Conservation (phyloP, 768 basidiomycete genomes). For the Termitomyces sp. region DNA sequence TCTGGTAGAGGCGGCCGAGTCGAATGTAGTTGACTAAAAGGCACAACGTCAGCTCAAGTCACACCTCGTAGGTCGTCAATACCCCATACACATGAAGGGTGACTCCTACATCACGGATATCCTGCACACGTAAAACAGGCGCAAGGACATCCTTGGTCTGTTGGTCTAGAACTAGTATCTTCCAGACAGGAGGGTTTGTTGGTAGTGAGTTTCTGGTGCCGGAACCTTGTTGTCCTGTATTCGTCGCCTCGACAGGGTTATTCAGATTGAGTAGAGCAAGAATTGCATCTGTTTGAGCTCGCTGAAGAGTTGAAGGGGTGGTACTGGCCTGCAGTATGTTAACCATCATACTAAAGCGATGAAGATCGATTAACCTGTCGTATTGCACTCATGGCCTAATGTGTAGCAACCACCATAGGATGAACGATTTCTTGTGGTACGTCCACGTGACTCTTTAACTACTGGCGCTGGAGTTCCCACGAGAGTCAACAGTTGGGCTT, state of each 20-base stretch:
- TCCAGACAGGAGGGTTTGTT: slow-evolving; percentile 85
- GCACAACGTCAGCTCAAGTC: not conserved
- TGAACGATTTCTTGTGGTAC: slow-evolving; percentile 4
- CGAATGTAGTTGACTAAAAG: slow-evolving; percentile 80
- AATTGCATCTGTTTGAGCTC: slow-evolving; percentile 82
- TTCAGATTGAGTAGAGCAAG: slow-evolving; percentile 86
- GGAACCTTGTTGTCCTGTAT: slow-evolving; percentile 30
- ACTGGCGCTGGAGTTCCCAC: too few relatives aligned
- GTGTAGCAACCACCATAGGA: not conserved
- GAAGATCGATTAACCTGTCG: slow-evolving; percentile 24
- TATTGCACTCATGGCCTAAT: slow-evolving; percentile 23
- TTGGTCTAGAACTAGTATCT: slow-evolving; percentile 92
- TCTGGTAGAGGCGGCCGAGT: slow-evolving; percentile 85
- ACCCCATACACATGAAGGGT: slow-evolving; percentile 92
- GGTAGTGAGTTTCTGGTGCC: slow-evolving; percentile 45
- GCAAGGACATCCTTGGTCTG: slow-evolving; percentile 95
- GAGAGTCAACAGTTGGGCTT: too few relatives aligned
- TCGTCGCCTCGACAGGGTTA: slow-evolving; percentile 40
- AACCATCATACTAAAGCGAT: slow-evolving; percentile 4
- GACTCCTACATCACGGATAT: slow-evolving; percentile 93
- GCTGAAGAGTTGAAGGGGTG: slow-evolving; percentile 65
- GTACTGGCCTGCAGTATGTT: slow-evolving; percentile 16
- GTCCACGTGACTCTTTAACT: slow-evolving; percentile 8
- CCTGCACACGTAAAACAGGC: slow-evolving; percentile 92
- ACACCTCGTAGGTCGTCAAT: slow-evolving; percentile 1